Evolutionary conservation across 2,329 filamentous ascomycete species (phyloP), one percentile per base, ranked within the genome.

Genomic region (Neonectria hederae): DNA sequence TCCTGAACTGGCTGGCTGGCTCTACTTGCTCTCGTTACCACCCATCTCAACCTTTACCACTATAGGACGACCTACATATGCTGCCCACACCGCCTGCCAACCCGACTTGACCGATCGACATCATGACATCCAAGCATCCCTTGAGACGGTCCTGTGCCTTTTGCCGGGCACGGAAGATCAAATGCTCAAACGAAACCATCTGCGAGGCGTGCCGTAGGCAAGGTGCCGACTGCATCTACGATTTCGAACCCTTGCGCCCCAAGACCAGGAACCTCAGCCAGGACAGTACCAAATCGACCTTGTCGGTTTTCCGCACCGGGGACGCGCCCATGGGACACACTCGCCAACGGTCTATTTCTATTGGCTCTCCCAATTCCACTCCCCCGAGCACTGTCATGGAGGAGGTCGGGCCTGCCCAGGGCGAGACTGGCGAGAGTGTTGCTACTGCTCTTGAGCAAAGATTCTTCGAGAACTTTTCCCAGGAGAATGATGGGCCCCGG

Each of bases 161-260:
- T 56, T 79, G 77, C 66, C 74, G 77, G n/a, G 76, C 77, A 26
- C 72, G 77, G 17, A 79, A 79, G 69, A 79, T 79, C 69, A 79
- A 78, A 57, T 79, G 77, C 64, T 78, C 76, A 57, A 79, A 79
- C 66, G 77, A 77, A 49, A 75, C 74, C 28, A 79, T 79, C 40
- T 79, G 77, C 70, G 75, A 79, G 59, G 77, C 77, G 26, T 79
- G 77, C 49, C 75, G 76, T 43, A 73, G 75, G 42, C 77, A 79
- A 58, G 76, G 75, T 10, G 76, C 74, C 52, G 76, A 79, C 66
- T 79, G 77, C 66, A 79, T 79, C 67, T 79, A 79, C 70, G 77
- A 79, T 66, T 78, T 78, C 59, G 77, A 79, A 56, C 71, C 76
- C 7, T 67, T 72, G 7, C 72, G 76, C 22, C 63, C 71, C 46